Percentiles rank a stretch among this genome's conserved stretches.
Evolutionary conservation across 208 protist species (phyloP).

Genomic region (Leishmania amazonensis): DNA sequence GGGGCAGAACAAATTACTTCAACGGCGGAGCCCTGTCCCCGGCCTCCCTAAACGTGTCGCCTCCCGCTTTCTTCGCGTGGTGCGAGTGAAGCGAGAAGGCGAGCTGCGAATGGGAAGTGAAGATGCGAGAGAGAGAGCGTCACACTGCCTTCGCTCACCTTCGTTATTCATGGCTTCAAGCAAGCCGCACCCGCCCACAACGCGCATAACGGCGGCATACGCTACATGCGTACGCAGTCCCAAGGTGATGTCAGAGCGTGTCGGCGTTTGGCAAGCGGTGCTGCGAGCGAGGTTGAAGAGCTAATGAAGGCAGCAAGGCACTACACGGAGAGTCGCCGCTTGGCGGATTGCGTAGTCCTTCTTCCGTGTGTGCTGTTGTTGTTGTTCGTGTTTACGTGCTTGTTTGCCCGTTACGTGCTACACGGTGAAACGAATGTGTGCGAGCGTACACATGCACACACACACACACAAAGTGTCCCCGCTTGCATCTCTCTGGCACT

Average conservation of each 20-base stretch:
- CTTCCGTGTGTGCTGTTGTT: background rate
- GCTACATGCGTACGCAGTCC: background rate
- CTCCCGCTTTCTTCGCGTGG: background rate
- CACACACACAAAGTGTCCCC: background rate
- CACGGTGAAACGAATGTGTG: background rate
- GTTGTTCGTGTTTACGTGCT: background rate
- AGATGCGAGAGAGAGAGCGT: background rate
- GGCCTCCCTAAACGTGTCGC: background rate
- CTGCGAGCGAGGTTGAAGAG: background rate
- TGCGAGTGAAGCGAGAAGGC: background rate
- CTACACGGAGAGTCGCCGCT: background rate
- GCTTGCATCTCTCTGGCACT: background rate
- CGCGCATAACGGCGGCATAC: background rate
- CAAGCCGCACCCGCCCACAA: background rate
- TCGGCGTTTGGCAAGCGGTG: background rate
- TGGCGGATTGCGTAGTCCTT: background rate
- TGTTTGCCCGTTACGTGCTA: conserved; percentile 3
- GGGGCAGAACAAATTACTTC: background rate
- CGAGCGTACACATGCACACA: background rate
- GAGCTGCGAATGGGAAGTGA: background rate
- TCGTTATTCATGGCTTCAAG: background rate
- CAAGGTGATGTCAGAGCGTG: background rate
- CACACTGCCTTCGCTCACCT: background rate
- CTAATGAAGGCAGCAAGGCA: background rate
- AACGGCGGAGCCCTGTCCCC: background rate